These are phyloP conservation scores for Pseudogymnoascus sp. DNA, from an alignment of 2,329 filamentous ascomycete genomes.

Conservation along the genomic window DNA sequence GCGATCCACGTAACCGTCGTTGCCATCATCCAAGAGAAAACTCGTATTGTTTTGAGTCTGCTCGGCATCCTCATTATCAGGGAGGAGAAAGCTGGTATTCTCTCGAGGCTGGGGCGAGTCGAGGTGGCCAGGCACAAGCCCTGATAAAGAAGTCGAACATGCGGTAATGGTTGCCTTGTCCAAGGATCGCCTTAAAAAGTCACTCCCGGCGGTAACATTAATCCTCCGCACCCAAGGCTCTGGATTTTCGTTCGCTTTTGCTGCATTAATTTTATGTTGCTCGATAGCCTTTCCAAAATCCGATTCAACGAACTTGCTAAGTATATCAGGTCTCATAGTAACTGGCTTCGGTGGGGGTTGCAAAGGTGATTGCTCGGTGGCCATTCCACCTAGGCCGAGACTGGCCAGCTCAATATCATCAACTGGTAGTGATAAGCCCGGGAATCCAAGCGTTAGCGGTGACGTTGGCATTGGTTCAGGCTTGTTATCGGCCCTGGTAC, in stretches of 20 bases:
- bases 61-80: not conserved
- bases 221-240: constrained; percentile 6
- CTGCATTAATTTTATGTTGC: constrained; percentile 3
- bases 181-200: constrained; percentile 4
- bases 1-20: constrained; percentile 44
- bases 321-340: constrained; percentile 10
- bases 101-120: not conserved
- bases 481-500: constrained; percentile 39
- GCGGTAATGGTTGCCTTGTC: constrained; percentile 3
- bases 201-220: constrained; percentile 4
- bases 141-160: not conserved
- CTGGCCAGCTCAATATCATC: constrained; percentile 4
- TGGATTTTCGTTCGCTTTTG: not conserved
- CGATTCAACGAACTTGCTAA: constrained; percentile 4
- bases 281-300: constrained; percentile 9
- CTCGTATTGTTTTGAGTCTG: not conserved
- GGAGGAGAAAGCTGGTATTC: constrained; percentile 6
- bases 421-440: constrained; percentile 46
- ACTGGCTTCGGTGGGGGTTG: constrained; percentile 1
- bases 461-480: constrained; percentile 20
- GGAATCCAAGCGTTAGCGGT: constrained; percentile 31
- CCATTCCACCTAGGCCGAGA: not conserved
- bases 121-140: not conserved
- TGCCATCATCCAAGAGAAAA: constrained; percentile 25
- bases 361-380: not conserved